A percentile compares a stretch with the other conserved stretches of the same genome.
phyloP scores from a whole-genome alignment of 768 basidiomycete species.

The Psilocybe subaeruginosa region DNA sequence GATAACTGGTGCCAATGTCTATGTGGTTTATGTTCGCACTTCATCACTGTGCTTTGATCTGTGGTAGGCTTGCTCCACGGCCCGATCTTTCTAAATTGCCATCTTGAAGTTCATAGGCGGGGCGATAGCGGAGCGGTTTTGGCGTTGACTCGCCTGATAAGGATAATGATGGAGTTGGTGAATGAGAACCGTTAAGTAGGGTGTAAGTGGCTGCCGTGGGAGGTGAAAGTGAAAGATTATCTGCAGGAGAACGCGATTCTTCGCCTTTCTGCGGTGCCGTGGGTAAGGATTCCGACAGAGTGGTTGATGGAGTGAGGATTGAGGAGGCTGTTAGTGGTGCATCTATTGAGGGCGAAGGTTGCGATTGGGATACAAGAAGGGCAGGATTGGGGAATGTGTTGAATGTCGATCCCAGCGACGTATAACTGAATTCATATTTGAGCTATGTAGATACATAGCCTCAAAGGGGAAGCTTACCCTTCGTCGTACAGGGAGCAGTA shows the following conservation, averaged over 20 bases:
- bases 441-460: neutral
- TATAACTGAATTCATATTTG: conserved; percentile 68
- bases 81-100: conserved; percentile 76
- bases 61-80: conserved; percentile 36
- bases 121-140: conserved; percentile 51
- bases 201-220: conserved; percentile 34
- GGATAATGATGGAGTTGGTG: neutral
- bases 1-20: neutral
- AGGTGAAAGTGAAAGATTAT: conserved; percentile 15
- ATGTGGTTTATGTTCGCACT: neutral
- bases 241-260: conserved; percentile 23
- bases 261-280: too few species aligned
- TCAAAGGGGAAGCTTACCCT: conserved; percentile 59
- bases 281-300: neutral
- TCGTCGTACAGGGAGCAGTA: conserved; percentile 91
- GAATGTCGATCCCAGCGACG: conserved; percentile 92
- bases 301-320: conserved; percentile 22
- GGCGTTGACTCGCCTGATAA: neutral
- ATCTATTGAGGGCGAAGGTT: conserved; percentile 11
- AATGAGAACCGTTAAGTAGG: conserved; percentile 14
- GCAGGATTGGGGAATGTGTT: conserved; percentile 96
- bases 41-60: conserved; percentile 14
- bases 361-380: conserved; percentile 43
- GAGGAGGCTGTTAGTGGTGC: conserved; percentile 26
- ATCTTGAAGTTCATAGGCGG: conserved; percentile 82